Evolutionary conservation across 164 flowering plant species (phyloP), one percentile per base, ranked within the genome.

Genomic region (Chloranthus sessilifolius): DNA sequence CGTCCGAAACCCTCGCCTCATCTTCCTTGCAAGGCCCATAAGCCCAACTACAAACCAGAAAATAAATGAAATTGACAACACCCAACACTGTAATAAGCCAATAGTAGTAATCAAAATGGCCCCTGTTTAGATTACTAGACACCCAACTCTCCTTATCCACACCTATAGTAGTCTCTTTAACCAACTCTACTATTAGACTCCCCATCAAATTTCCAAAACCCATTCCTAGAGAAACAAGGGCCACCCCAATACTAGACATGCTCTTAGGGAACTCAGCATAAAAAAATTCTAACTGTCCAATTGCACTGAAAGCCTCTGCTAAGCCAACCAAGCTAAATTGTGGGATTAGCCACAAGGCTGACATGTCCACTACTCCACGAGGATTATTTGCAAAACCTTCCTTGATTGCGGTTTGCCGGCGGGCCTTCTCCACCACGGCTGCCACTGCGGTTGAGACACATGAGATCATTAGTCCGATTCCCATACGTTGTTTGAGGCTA

Each of bases 261-360:
- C 65, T 77, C 59, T 71, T 83, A 0, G 97, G 95, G 47, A 86
- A 66, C 69, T 86, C 81, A 0, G 83, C 58, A 61, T 86, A 89
- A 58, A 66, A 89, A 35, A 86, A 89, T 62, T 89, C 86, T 0
- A 67, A 78, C 39, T 86, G 95, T 22, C 78, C 91, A 0, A 90
- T 74, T n/a, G 76, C 79, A 36, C 68, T 76, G 24, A 90, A 76
- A 0, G 91, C 91, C 62, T 90, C 95, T 0, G 94, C 83, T 20
- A 90, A 36, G 2, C 97, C 97, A 15, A 17, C 9, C 36, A 90
- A 42, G 56, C 65, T 49, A 27, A 70, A 40, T 22, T 82, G 88
- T 5, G 94, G 94, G 3, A 84, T 68, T 2, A 90, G 76, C 95
- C 91, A 86, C 74, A 84, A 37, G 0, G 97, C 97, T 1, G 97